Evolutionary conservation across 805 yeast genomes (phyloP), one percentile per base, ranked within the genome.

Genomic region (Monosporozyma unispora): DNA sequence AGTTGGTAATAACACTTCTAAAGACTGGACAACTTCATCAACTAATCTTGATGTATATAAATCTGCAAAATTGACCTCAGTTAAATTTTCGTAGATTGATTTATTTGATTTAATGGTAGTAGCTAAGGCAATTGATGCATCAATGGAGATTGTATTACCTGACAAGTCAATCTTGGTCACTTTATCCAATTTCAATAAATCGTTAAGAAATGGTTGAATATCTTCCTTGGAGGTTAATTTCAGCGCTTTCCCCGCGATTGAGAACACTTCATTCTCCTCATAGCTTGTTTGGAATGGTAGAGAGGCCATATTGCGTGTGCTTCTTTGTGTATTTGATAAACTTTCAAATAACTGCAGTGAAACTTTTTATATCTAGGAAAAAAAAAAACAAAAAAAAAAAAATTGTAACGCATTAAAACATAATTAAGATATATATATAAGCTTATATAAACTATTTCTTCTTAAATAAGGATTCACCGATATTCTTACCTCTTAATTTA

Each of bases 101-200:
- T 67, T 64, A 44, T 51, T 72, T 54, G 53, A 82, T 66, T 9
- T 79, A 75, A 43, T 76, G n/a, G n/a, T n/a, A n/a, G n/a, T 72
- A 37, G 91, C 87, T 46, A 93, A 69, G 23, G 77, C 77, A 59
- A 78, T 74, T 33, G 95, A 85, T 4, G 97, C 96, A 43, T 82
- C 96, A 50, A 89, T 83, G 51, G 98, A 96, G 54, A 90, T 81
- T 28, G 99, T 90, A 71, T 91, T 93, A 55, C 99, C 99, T 7
- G 90, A 82, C 50, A 93, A 74, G 66, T 88, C 95, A 41, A 90
- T 72, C 58, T 78, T 80, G 37, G 75, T 77, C 37, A 69, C 60
- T 45, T 57, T 67, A 25, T 54, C 50, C 39, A 66, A 49, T 44
- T 57, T 60, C 22, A 66, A 61, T 50, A 93, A 72, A 54, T 81